Evolutionary conservation across 768 basidiomycete species (phyloP).

Genomic region (Russula ochroleuca): DNA sequence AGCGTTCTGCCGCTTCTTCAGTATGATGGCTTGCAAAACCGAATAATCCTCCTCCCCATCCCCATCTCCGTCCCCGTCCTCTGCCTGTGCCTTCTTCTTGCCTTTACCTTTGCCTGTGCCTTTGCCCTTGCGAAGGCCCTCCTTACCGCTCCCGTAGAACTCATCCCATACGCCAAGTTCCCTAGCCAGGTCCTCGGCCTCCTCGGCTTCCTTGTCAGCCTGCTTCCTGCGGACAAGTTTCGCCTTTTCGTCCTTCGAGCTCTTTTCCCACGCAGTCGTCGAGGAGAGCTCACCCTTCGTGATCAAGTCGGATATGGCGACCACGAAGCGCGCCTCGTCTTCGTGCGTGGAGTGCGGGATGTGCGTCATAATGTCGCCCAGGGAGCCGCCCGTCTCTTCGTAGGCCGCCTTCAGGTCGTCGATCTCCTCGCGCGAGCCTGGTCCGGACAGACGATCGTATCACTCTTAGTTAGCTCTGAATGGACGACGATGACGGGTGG

Average conservation of each 20-base stretch:
- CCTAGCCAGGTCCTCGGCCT: constrained; percentile 80
- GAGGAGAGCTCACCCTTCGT: constrained; percentile 51
- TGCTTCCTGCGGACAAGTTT: constrained; percentile 68
- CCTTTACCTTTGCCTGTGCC: constrained; percentile 38
- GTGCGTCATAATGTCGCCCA: constrained; percentile 76
- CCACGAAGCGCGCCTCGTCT: constrained; percentile 83
- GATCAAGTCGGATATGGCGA: constrained; percentile 64
- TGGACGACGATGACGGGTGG: background rate
- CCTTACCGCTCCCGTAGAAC: constrained; percentile 77
- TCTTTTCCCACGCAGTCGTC: constrained; percentile 60
- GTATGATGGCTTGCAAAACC: constrained; percentile 73
- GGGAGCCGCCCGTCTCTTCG: constrained; percentile 60
- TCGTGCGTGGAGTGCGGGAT: constrained; percentile 81
- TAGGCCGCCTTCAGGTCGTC: constrained; percentile 78
- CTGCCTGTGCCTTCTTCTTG: constrained; percentile 44
- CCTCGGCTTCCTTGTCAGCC: constrained; percentile 71
- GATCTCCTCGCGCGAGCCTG: constrained; percentile 83
- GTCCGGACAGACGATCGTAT: background rate
- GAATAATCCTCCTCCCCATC: constrained; percentile 68
- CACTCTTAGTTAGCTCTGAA: constrained; percentile 1
- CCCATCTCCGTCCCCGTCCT: constrained; percentile 38
- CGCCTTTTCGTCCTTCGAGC: constrained; percentile 75
- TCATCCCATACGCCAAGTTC: constrained; percentile 94
- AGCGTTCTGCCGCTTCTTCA: constrained; percentile 67
- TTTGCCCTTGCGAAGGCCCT: constrained; percentile 52